Evolutionary conservation across 306 rosid genomes (phyloP), one percentile per base, ranked within the genome.

Genomic region (Dalbergia cultrata): DNA sequence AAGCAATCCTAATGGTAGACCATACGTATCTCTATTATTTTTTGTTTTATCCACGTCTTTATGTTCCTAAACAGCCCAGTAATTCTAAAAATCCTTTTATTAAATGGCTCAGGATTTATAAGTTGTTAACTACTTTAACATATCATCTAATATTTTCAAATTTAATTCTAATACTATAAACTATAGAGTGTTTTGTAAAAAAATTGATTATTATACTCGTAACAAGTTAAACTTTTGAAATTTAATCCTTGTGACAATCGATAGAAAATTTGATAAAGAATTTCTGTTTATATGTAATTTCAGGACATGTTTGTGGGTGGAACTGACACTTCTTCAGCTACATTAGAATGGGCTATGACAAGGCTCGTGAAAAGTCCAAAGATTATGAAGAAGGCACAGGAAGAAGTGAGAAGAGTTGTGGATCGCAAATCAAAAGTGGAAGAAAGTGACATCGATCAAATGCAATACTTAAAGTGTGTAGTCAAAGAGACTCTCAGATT

Each of bases 241-340:
- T 26, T 26, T 26, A 26, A 26, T 26, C 31, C 12, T 7, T 9
- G 49, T 7, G 49, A 7, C 45, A 3, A 13, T 7, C 6, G 7
- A 14, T 16, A 52, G 8, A 14, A 6, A 72, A 16, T 35, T 2
- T 72, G 7, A 57, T 18, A 1, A 59, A 26, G 4, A 7, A 6
- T 35, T 35, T n/a, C 6, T 41, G 5, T 18, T 0, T 68, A 59
- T 13, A 4, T 39, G 0, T 26, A 31, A 17, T 80, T 78, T 14
- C 61, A 91, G 94, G 93, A 93, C 75, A 85, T 91, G 92, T 83
- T 90, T 60, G 16, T 87, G 9, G 90, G 74, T 35, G 90, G 88
- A 33, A 70, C 39, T 3, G 90, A 90, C 13, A 70, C 97, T 6
- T 8, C 47, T 0, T 11, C 86, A 18, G n/a, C 84, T 14, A 3